Percentiles rank a stretch among this genome's conserved stretches.
phyloP scores from a whole-genome alignment of 176 grass and related monocot genomes.

The Avena insularis region DNA sequence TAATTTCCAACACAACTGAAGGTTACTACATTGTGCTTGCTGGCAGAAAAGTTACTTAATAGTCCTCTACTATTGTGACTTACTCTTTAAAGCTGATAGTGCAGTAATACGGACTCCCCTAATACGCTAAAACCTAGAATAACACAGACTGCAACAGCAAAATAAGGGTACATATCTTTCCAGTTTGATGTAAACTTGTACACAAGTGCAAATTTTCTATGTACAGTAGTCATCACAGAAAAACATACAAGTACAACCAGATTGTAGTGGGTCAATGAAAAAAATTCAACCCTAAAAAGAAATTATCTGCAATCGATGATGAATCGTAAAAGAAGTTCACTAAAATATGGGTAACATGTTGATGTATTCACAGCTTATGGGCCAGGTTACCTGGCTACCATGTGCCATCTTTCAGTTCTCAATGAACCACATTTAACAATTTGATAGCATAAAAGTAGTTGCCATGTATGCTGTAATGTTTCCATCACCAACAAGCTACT shows the following conservation, averaged over 20 bases:
- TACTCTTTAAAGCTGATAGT: not conserved
- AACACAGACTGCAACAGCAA: not conserved
- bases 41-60: not conserved
- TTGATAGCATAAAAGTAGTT: not conserved
- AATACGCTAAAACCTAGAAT: not conserved
- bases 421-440: not conserved
- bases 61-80: not conserved
- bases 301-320: not conserved
- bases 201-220: not conserved
- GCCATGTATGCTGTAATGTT: not conserved
- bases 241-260: not conserved
- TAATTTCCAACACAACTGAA: not conserved
- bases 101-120: not conserved
- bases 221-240: not conserved
- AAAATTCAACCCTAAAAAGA: not conserved
- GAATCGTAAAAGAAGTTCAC: not conserved
- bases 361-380: slow-evolving; percentile 4
- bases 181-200: not conserved
- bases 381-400: not conserved
- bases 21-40: not conserved
- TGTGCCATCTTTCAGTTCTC: not conserved
- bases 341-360: not conserved
- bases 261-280: not conserved
- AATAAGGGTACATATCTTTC: not conserved
- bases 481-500: not conserved